These are phyloP conservation scores for Betula pendula DNA, from an alignment of 306 rosid species.

Conservation along the genomic window DNA sequence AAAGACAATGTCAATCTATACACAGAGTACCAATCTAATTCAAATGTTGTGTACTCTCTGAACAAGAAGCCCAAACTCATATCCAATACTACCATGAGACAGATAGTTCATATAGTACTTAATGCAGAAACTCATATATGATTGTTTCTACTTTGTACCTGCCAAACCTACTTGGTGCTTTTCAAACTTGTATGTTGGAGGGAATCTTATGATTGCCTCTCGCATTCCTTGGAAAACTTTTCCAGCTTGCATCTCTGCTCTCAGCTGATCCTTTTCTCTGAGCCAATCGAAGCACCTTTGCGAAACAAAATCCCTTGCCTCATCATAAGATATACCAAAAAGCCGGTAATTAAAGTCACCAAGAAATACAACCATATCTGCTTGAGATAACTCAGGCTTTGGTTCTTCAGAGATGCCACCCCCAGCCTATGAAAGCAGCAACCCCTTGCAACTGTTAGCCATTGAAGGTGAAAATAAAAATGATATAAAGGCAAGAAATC, in stretches of 20 bases:
- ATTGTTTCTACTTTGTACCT: slow-evolving; percentile 47
- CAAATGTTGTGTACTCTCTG: neutral
- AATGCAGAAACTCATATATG: neutral
- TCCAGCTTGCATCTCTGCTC: slow-evolving; percentile 96
- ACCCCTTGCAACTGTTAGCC: slow-evolving; percentile 21
- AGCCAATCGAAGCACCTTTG: slow-evolving; percentile 99
- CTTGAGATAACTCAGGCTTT: slow-evolving; percentile 87
- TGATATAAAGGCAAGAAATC: slow-evolving; percentile 22
- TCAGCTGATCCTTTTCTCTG: slow-evolving; percentile 97
- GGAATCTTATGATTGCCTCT: slow-evolving; percentile 88
- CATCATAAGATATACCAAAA: slow-evolving; percentile 96
- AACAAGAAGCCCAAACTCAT: neutral
- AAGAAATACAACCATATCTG: slow-evolving; percentile 92
- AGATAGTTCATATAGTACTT: neutral
- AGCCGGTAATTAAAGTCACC: slow-evolving; percentile 98
- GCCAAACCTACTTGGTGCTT: slow-evolving; percentile 86
- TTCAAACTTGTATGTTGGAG: slow-evolving; percentile 97
- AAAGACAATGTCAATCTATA: neutral
- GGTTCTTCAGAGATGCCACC: slow-evolving; percentile 69
- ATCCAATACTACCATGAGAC: neutral
- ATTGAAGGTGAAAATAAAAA: slow-evolving; percentile 20
- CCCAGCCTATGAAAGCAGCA: slow-evolving; percentile 49
- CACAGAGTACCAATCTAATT: neutral
- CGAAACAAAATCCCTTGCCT: slow-evolving; percentile 98
- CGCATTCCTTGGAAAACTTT: slow-evolving; percentile 99